Evolutionary conservation across 768 basidiomycete genomes (phyloP).

Genomic region (Pleurotus pulmonarius): DNA sequence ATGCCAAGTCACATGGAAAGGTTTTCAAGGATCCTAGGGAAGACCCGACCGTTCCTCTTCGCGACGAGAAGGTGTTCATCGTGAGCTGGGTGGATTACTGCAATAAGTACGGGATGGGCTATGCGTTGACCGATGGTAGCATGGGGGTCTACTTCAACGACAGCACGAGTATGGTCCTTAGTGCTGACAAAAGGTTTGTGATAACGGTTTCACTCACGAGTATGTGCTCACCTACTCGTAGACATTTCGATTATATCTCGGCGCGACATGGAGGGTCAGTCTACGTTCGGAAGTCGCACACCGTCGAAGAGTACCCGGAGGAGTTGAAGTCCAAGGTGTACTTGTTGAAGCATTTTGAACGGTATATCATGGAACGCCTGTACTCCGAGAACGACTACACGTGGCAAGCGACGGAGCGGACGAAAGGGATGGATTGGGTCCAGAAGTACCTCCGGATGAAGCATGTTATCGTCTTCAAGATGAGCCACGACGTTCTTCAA

Average conservation of each 20-base stretch:
- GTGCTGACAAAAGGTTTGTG: conserved; percentile 83
- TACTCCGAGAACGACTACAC: conserved; percentile 84
- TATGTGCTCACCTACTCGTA: conserved; percentile 23
- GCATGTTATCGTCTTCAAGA: conserved; percentile 93
- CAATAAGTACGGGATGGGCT: conserved; percentile 99
- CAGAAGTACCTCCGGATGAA: conserved; percentile 96
- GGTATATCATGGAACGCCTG: conserved; percentile 89
- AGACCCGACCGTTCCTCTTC: conserved; percentile 41
- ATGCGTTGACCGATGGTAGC: conserved; percentile 91
- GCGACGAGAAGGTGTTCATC: conserved; percentile 82
- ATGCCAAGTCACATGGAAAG: conserved; percentile 57
- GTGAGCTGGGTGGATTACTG: conserved; percentile 99
- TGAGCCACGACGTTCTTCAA: conserved; percentile 95
- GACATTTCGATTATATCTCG: conserved; percentile 87
- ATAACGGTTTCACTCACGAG: conserved; percentile 6
- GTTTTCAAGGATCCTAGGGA: conserved; percentile 66
- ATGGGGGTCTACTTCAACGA: conserved; percentile 98
- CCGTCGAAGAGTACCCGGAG: conserved; percentile 67
- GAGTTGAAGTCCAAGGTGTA: conserved; percentile 90
- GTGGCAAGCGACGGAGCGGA: conserved; percentile 62
- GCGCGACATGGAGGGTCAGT: conserved; percentile 62
- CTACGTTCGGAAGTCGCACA: conserved; percentile 69
- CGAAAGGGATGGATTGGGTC: conserved; percentile 91
- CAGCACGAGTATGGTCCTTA: conserved; percentile 80
- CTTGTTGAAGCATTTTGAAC: conserved; percentile 89